phyloP scores from a whole-genome alignment of 805 yeast species.

The Spathaspora passalidarum region DNA sequence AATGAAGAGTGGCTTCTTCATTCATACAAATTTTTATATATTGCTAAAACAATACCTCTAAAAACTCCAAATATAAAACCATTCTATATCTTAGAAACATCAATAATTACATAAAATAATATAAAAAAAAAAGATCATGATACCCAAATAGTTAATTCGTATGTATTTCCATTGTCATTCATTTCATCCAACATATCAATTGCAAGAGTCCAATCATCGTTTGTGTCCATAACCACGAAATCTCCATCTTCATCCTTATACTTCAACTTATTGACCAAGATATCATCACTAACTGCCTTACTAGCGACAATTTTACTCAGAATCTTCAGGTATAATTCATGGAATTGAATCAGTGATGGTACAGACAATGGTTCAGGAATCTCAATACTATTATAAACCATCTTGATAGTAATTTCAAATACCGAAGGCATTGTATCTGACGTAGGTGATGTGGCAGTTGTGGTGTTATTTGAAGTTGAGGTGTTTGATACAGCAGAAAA shows the following conservation, averaged over 20 bases:
- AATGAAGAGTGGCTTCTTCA: too few relatives aligned
- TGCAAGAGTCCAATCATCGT: conserved; percentile 87
- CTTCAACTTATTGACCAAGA: conserved; percentile 54
- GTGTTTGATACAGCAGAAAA: conserved; percentile 16
- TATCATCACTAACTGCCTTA: conserved; percentile 52
- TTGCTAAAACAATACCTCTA: background rate
- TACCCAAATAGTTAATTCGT: conserved; percentile 39
- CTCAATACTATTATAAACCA: conserved; percentile 32
- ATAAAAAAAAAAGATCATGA: conserved; percentile 15
- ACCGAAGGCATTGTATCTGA: conserved; percentile 2
- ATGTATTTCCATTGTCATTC: conserved; percentile 4
- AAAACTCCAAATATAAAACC: background rate
- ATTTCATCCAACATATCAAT: conserved; percentile 53
- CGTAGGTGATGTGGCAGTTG: conserved; percentile 11
- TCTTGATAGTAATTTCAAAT: conserved; percentile 21
- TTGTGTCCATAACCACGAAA: conserved; percentile 76
- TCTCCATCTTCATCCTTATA: conserved; percentile 97
- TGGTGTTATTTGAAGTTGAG: conserved; percentile 8
- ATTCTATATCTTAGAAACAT: background rate
- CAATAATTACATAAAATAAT: background rate
- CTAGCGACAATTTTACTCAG: conserved; percentile 47
- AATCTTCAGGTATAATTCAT: conserved; percentile 64
- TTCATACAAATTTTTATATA: background rate
- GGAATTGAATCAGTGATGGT: conserved; percentile 25
- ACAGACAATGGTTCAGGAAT: conserved; percentile 27